These are phyloP conservation scores for Paraleonurus japonicus DNA, from an alignment of 257 asterid species.

Conservation along the genomic window DNA sequence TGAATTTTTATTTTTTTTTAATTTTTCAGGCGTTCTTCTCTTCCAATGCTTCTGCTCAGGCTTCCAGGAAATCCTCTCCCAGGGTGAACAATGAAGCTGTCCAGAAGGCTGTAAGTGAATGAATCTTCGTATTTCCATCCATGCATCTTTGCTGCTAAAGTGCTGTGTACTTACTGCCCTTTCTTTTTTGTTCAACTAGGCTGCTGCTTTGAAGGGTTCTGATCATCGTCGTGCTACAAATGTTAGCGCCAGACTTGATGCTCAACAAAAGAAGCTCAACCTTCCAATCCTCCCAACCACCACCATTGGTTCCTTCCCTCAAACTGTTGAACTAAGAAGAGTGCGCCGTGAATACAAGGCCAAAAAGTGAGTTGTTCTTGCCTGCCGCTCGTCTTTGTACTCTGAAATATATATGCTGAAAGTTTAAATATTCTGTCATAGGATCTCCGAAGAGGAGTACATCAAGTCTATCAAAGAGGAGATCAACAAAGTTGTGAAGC, in stretches of 20 bases:
- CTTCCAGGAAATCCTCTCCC: constrained; percentile 74
- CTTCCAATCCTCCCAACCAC: constrained; percentile 90
- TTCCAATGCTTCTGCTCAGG: constrained; percentile 67
- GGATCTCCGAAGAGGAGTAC: constrained; percentile 76
- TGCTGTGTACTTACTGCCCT: not conserved
- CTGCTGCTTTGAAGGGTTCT: constrained; percentile 68
- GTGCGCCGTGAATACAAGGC: constrained; percentile 96
- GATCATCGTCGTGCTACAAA: constrained; percentile 75
- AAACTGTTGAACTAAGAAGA: constrained; percentile 75
- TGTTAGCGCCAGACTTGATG: constrained; percentile 63
- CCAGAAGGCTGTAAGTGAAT: constrained; percentile 69
- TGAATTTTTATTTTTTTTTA: not conserved
- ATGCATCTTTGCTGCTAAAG: not conserved
- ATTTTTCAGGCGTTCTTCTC: constrained; percentile 57
- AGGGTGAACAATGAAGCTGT: constrained; percentile 73
- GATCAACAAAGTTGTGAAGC: constrained; percentile 58
- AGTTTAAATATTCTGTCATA: constrained; percentile 13
- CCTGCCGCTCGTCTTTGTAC: not conserved
- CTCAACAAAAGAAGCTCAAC: constrained; percentile 78
- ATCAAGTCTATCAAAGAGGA: constrained; percentile 63
- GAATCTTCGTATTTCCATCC: constrained; percentile 6
- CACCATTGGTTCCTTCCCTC: constrained; percentile 95
- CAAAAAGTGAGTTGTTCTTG: constrained; percentile 43
- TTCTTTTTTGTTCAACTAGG: constrained; percentile 33
- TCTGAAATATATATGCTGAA: not conserved